Evolutionary conservation across 2,329 filamentous ascomycete genomes (phyloP).

Genomic region (Myriosclerotinia scirpicola): DNA sequence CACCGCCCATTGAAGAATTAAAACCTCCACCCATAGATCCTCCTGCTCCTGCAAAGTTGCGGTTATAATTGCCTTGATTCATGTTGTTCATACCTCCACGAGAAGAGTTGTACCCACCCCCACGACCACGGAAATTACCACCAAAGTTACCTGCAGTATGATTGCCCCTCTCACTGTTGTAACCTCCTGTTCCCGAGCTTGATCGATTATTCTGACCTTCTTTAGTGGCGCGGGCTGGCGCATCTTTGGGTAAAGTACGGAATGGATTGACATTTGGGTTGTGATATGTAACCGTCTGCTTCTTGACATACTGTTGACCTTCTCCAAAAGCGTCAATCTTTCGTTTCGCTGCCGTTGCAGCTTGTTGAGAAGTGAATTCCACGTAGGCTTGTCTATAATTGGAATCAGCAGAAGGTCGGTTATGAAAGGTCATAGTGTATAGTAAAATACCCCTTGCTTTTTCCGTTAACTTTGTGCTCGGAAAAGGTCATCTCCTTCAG

Average conservation of each 20-base stretch:
- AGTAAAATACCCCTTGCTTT: slow-evolving; percentile 83
- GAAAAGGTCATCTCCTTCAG: slow-evolving; percentile 93
- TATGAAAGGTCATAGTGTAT: not conserved
- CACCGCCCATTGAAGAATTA: slow-evolving; percentile 46
- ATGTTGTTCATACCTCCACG: slow-evolving; percentile 43
- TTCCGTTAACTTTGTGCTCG: slow-evolving; percentile 98
- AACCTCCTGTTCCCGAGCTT: slow-evolving; percentile 45
- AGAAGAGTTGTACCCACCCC: slow-evolving; percentile 45
- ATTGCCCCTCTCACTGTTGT: slow-evolving; percentile 48
- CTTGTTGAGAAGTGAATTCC: slow-evolving; percentile 80
- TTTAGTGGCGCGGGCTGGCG: slow-evolving; percentile 67
- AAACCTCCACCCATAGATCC: slow-evolving; percentile 49
- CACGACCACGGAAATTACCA: slow-evolving; percentile 52
- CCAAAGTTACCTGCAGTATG: slow-evolving; percentile 42
- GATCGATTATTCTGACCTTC: slow-evolving; percentile 57
- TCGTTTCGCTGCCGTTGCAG: slow-evolving; percentile 81
- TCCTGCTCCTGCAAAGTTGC: slow-evolving; percentile 49
- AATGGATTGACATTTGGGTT: slow-evolving; percentile 81
- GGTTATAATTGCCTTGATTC: slow-evolving; percentile 55
- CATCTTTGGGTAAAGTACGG: slow-evolving; percentile 86
- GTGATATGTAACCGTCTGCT: slow-evolving; percentile 72
- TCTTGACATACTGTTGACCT: slow-evolving; percentile 56
- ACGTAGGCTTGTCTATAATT: slow-evolving; percentile 67
- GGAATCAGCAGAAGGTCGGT: not conserved
- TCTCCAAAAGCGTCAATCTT: slow-evolving; percentile 66